phyloP scores from a whole-genome alignment of 2,329 filamentous ascomycete genomes.

The Fonsecaea erecta region DNA sequence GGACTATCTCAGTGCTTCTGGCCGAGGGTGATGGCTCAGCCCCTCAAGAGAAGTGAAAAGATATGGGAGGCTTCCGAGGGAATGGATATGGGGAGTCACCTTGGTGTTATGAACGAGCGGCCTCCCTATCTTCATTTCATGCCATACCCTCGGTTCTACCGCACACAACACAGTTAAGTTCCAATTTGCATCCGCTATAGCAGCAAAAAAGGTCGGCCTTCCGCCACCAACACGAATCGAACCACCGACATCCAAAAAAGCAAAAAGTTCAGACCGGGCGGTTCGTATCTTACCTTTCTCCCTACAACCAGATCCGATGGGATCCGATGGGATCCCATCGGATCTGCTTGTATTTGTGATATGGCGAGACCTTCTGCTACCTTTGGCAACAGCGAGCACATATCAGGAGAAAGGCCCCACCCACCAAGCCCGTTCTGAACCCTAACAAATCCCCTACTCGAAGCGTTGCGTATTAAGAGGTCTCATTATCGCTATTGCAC shows the following conservation, averaged over 20 bases:
- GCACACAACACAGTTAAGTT: too few species aligned
- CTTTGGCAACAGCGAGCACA: conserved; percentile 1
- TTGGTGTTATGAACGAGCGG: neutral
- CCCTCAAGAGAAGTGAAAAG: neutral
- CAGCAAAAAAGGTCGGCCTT: neutral
- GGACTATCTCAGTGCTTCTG: neutral
- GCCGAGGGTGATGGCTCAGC: neutral
- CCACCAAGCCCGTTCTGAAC: neutral
- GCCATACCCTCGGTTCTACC: too few species aligned
- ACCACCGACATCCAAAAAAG: neutral
- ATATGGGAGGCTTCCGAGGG: neutral
- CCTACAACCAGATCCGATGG: neutral
- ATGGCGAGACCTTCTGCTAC: conserved; percentile 3
- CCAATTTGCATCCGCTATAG: too few species aligned
- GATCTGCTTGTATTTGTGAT: neutral
- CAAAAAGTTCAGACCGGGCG: neutral
- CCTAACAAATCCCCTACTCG: neutral
- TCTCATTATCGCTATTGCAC: neutral
- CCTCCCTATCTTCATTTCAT: too few species aligned
- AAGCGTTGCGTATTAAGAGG: neutral
- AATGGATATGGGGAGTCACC: neutral
- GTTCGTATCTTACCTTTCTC: neutral
- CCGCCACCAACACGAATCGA: neutral
- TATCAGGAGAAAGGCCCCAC: conserved; percentile 1
- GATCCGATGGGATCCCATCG: too few species aligned